Conservation (phyloP, 2,329 filamentous ascomycete genomes). For the Cephalotrichum gorgonifer region DNA sequence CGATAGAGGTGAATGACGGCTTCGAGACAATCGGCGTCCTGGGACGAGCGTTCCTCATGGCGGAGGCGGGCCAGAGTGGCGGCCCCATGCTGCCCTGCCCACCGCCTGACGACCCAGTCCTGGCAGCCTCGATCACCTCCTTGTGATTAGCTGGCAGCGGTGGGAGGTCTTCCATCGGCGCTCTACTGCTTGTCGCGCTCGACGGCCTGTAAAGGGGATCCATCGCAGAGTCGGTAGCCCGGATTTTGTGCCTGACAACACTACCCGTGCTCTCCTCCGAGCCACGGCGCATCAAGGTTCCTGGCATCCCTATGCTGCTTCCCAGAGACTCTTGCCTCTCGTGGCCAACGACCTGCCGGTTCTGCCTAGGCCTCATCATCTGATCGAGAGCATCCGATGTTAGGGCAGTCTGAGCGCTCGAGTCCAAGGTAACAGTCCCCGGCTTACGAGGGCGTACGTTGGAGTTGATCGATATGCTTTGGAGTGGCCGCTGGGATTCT, state of each 20-base stretch:
- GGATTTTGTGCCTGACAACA: slow-evolving; percentile 26
- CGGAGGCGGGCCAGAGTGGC: slow-evolving; percentile 73
- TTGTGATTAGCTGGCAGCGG: slow-evolving; percentile 76
- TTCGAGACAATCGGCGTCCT: slow-evolving; percentile 47
- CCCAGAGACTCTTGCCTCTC: slow-evolving; percentile 25
- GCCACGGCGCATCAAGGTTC: slow-evolving; percentile 29
- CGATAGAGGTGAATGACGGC: slow-evolving; percentile 34
- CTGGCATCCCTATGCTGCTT: slow-evolving; percentile 24
- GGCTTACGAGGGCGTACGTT: slow-evolving; percentile 27
- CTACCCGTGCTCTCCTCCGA: slow-evolving; percentile 41
- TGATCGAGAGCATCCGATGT: slow-evolving; percentile 76
- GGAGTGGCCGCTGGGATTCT: slow-evolving; percentile 48
- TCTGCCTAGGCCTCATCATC: slow-evolving; percentile 49
- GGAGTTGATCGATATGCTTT: slow-evolving; percentile 52
- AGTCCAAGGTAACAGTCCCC: slow-evolving; percentile 7
- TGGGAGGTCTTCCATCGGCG: slow-evolving; percentile 38
- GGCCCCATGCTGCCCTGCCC: slow-evolving; percentile 60
- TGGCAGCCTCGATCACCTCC: slow-evolving; percentile 73
- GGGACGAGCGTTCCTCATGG: slow-evolving; percentile 41
- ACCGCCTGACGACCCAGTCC: slow-evolving; percentile 41
- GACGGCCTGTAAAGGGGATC: slow-evolving; percentile 46
- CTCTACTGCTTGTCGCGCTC: slow-evolving; percentile 59
- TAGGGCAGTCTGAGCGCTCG: slow-evolving; percentile 68
- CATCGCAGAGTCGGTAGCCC: slow-evolving; percentile 24
- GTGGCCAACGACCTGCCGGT: slow-evolving; percentile 15